Conservation (phyloP, 306 rosid genomes). For the Echinosophora koreensis region DNA sequence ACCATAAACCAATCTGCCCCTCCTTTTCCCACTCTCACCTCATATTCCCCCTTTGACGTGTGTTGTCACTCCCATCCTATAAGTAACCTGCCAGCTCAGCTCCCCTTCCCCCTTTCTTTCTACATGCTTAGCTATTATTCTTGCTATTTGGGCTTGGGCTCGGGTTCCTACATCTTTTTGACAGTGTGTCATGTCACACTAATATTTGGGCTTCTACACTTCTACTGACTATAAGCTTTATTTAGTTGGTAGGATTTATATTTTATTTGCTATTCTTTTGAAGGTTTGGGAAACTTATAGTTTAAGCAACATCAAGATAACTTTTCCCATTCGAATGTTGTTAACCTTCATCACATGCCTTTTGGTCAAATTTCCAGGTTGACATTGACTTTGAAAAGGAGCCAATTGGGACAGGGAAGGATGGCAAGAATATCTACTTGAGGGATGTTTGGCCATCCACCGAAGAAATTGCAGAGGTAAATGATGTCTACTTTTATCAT, state of each 20-base stretch:
- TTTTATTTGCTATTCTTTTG: conserved; percentile 8
- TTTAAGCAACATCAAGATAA: conserved; percentile 39
- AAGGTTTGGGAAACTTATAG: conserved; percentile 52
- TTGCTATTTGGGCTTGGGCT: no score
- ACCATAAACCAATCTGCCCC: no score
- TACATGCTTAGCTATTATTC: no score
- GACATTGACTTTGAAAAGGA: conserved; percentile 91
- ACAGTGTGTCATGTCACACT: not conserved
- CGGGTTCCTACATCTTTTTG: not conserved
- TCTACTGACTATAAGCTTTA: conserved; percentile 19
- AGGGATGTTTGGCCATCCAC: conserved; percentile 90
- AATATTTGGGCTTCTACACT: not conserved
- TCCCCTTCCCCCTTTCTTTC: no score
- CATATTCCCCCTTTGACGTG: no score
- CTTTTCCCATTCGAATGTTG: not conserved
- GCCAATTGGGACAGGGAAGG: conserved; percentile 90
- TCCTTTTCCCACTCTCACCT: no score
- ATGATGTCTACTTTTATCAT: conserved; percentile 24
- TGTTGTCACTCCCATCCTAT: no score
- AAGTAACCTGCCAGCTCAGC: no score
- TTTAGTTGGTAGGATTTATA: not conserved
- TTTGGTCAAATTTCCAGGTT: conserved; percentile 64
- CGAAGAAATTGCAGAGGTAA: conserved; percentile 88
- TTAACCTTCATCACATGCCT: conserved; percentile 2
- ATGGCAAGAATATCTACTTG: conserved; percentile 78